Conservation (phyloP, 2,329 filamentous ascomycete genomes). For the Fusarium setosum region DNA sequence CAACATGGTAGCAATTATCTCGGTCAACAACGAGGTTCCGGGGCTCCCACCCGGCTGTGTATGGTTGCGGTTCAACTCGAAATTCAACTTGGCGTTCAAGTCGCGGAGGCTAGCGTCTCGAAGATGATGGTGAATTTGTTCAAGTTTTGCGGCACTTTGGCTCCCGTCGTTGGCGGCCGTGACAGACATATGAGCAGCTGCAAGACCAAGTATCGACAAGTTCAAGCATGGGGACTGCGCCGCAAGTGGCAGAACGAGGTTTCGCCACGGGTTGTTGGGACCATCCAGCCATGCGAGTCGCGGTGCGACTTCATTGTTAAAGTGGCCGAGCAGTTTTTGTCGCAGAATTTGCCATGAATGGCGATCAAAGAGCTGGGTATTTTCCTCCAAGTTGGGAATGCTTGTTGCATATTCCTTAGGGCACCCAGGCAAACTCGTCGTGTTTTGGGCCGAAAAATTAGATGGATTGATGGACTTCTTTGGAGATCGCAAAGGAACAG, state of each 20-base stretch:
- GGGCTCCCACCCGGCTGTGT: neutral
- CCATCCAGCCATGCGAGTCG: conserved; percentile 1
- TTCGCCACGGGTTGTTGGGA: conserved; percentile 1
- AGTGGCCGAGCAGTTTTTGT: neutral
- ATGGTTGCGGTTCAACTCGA: neutral
- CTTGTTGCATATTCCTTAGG: too few relatives aligned
- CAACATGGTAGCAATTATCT: neutral
- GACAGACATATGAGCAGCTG: conserved; percentile 8
- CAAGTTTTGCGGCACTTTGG: neutral
- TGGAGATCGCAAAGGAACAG: neutral
- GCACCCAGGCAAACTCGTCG: too few relatives aligned
- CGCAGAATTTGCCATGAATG: neutral
- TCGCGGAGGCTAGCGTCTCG: neutral
- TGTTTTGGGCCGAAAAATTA: too few relatives aligned
- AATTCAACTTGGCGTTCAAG: neutral
- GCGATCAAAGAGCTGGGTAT: neutral
- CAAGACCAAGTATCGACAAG: neutral
- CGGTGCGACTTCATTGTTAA: neutral
- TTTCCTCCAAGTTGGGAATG: neutral
- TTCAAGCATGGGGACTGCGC: neutral
- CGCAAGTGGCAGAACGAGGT: neutral
- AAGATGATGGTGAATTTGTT: neutral
- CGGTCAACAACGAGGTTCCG: neutral
- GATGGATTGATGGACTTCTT: too few relatives aligned
- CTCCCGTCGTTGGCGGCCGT: neutral